Conservation (phyloP, 352 stramenopile genomes). For the Elongisporangium prolatum region DNA sequence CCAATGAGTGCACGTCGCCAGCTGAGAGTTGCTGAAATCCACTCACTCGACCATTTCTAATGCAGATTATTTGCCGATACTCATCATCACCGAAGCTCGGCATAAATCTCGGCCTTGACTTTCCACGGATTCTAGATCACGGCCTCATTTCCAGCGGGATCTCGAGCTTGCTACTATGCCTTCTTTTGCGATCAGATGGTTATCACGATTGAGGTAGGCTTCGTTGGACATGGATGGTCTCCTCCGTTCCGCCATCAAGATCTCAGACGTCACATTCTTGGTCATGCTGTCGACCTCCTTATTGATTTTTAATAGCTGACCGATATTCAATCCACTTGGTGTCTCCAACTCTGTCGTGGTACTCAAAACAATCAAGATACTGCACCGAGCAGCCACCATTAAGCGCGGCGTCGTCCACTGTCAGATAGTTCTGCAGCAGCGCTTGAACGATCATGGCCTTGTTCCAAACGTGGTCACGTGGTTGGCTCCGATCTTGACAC, state of each 20-base stretch:
- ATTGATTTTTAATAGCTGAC: constrained; percentile 54
- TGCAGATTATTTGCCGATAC: constrained; percentile 93
- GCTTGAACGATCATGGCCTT: constrained; percentile 89
- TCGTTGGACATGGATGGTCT: no score
- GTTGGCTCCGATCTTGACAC: constrained; percentile 72
- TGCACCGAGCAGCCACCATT: constrained; percentile 54
- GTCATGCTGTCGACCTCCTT: constrained; percentile 90
- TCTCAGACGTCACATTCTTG: constrained; percentile 50
- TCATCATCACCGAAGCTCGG: constrained; percentile 94
- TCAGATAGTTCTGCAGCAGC: constrained; percentile 94
- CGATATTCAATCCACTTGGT: constrained; percentile 51
- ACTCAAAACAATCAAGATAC: constrained; percentile 83
- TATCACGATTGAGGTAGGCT: no score
- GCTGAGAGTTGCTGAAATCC: constrained; percentile 51
- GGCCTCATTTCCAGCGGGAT: constrained; percentile 47
- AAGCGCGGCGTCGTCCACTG: constrained; percentile 66
- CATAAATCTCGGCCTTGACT: constrained; percentile 91
- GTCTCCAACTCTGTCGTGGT: constrained; percentile 86
- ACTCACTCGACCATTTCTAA: constrained; percentile 90
- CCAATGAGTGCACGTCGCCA: constrained; percentile 53
- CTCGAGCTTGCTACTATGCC: constrained; percentile 28
- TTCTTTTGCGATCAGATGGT: constrained; percentile 20
- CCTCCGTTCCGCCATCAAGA: constrained; percentile 28
- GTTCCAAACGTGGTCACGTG: constrained; percentile 88
- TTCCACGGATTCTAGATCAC: constrained; percentile 94